phyloP scores from a whole-genome alignment of 768 basidiomycete species.

The Cystobasidium tubakii region DNA sequence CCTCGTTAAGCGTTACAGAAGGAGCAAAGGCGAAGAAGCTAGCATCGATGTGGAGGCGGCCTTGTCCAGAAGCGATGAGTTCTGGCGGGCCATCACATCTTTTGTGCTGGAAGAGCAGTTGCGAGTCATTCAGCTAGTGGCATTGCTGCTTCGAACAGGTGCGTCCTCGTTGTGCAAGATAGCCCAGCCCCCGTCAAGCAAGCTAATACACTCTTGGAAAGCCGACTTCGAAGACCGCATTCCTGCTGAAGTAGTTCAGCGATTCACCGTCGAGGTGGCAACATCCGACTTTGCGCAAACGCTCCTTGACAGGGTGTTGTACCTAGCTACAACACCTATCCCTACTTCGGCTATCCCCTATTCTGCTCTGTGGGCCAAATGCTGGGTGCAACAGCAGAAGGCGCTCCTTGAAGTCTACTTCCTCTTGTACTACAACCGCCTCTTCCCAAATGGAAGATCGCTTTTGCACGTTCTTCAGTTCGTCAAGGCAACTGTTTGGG shows the following conservation, averaged over 20 bases:
- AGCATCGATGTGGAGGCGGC: conserved; percentile 54
- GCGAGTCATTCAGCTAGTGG: conserved; percentile 62
- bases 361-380: conserved; percentile 50
- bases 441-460: conserved; percentile 60
- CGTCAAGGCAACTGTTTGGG: conserved; percentile 62
- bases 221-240: conserved; percentile 8
- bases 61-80: conserved; percentile 56
- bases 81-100: conserved; percentile 63
- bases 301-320: conserved; percentile 60
- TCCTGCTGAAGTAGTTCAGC: neutral
- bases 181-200: neutral
- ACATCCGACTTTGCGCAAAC: conserved; percentile 58
- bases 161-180: neutral
- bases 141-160: conserved; percentile 62
- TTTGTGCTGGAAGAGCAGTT: conserved; percentile 76
- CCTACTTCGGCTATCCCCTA: conserved; percentile 57
- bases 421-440: conserved; percentile 76
- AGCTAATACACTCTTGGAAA: neutral
- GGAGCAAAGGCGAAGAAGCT: conserved; percentile 52
- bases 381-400: conserved; percentile 60
- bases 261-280: conserved; percentile 51
- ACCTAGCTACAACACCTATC: conserved; percentile 50
- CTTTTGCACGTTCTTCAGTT: conserved; percentile 63
- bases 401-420: conserved; percentile 79
- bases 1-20: conserved; percentile 68